Conservation (phyloP, 2,329 filamentous ascomycete genomes). For the Colletotrichum sp. region DNA sequence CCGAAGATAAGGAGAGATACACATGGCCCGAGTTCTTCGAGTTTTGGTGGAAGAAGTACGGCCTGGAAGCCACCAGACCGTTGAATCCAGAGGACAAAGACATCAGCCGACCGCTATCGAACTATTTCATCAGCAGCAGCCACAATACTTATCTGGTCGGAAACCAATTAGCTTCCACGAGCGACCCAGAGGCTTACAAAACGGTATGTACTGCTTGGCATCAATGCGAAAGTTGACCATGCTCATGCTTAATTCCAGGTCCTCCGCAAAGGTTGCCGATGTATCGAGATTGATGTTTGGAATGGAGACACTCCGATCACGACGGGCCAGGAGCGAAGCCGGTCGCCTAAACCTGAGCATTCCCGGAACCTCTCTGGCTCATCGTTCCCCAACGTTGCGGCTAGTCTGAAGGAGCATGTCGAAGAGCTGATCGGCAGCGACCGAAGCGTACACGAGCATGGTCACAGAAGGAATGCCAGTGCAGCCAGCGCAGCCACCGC, state of each 20-base stretch:
- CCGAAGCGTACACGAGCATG: conserved; percentile 18
- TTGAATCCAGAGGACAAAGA: conserved; percentile 54
- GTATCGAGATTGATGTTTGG: conserved; percentile 96
- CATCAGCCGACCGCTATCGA: conserved; percentile 72
- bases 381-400: conserved; percentile 49
- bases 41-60: conserved; percentile 48
- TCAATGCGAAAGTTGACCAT: neutral
- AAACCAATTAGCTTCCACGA: conserved; percentile 81
- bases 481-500: conserved; percentile 24
- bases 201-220: conserved; percentile 56
- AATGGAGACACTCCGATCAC: conserved; percentile 64
- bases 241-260: conserved; percentile 50
- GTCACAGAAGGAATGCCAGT: conserved; percentile 45
- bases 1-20: conserved; percentile 46
- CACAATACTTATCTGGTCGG: conserved; percentile 94
- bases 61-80: conserved; percentile 49
- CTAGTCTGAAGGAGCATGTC: conserved; percentile 40
- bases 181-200: conserved; percentile 79
- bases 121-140: conserved; percentile 94
- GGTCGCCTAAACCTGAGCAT: conserved; percentile 47
- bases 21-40: conserved; percentile 55
- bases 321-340: conserved; percentile 32
- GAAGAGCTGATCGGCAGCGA: conserved; percentile 32
- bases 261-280: conserved; percentile 79
- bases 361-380: conserved; percentile 51